Conservation (phyloP, 495 filamentous ascomycete species). For the Aspergillus haitiensis region DNA sequence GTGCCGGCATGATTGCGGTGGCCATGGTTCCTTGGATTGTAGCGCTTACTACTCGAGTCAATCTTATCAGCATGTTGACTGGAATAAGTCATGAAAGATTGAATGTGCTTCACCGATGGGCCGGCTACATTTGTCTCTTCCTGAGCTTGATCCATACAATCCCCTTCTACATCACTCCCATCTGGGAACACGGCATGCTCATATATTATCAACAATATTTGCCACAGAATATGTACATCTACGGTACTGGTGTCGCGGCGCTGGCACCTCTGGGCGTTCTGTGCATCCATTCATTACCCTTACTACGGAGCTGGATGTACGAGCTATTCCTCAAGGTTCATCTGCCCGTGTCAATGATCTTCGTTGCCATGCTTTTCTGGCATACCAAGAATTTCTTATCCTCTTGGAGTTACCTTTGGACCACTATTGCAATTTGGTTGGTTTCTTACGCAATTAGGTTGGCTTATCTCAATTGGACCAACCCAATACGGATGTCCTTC, state of each 20-base stretch:
- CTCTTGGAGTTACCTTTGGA: slow-evolving; percentile 88
- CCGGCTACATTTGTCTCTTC: slow-evolving; percentile 82
- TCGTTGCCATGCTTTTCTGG: slow-evolving; percentile 88
- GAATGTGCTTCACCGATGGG: slow-evolving; percentile 92
- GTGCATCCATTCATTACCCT: slow-evolving; percentile 77
- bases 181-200: slow-evolving; percentile 75
- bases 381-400: slow-evolving; percentile 90
- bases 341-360: slow-evolving; percentile 76
- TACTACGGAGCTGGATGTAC: slow-evolving; percentile 64
- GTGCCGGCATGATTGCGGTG: slow-evolving; percentile 89
- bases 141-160: slow-evolving; percentile 79
- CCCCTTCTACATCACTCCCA: slow-evolving; percentile 85
- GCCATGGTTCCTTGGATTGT: slow-evolving; percentile 95
- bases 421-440: slow-evolving; percentile 77
- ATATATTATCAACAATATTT: slow-evolving; percentile 65
- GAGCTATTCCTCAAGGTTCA: slow-evolving; percentile 83
- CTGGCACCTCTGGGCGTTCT: slow-evolving; percentile 78
- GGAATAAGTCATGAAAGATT: slow-evolving; percentile 91
- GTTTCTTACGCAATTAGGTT: slow-evolving; percentile 63
- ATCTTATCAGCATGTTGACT: slow-evolving; percentile 79
- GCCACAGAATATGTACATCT: slow-evolving; percentile 61
- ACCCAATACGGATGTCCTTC: slow-evolving; percentile 74
- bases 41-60: slow-evolving; percentile 86
- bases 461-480: slow-evolving; percentile 81
- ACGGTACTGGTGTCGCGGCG: slow-evolving; percentile 87